Conservation (phyloP, 2,329 filamentous ascomycete genomes). For the Claviceps spartinae region DNA sequence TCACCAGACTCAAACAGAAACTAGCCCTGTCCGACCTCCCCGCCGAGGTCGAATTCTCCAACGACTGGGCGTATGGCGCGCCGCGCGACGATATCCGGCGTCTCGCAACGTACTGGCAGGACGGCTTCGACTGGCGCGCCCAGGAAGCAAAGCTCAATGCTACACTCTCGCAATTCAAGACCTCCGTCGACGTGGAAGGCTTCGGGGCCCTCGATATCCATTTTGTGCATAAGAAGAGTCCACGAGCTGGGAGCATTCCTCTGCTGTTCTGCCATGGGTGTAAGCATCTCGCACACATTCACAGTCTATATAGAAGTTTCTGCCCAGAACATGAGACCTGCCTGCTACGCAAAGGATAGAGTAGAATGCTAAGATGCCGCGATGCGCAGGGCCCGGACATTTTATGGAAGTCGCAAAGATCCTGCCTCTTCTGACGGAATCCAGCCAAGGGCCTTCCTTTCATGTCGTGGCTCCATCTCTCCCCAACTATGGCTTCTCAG, state of each 20-base stretch:
- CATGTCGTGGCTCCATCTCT: slow-evolving; percentile 45
- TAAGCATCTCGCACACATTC: slow-evolving; percentile 1
- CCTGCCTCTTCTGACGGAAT: slow-evolving; percentile 31
- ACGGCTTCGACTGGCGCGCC: slow-evolving; percentile 48
- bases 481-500: slow-evolving; percentile 35
- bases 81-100: slow-evolving; percentile 20
- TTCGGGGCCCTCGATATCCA: slow-evolving; percentile 49
- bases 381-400: slow-evolving; percentile 44
- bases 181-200: slow-evolving; percentile 36
- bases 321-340: no score
- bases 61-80: slow-evolving; percentile 20
- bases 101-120: slow-evolving; percentile 22
- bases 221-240: slow-evolving; percentile 45
- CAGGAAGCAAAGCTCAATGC: slow-evolving; percentile 44
- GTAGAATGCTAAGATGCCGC: background rate
- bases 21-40: slow-evolving; percentile 18
- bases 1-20: slow-evolving; percentile 19
- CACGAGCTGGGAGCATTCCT: slow-evolving; percentile 40
- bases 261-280: slow-evolving; percentile 36
- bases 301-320: no score
- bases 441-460: slow-evolving; percentile 28
- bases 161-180: slow-evolving; percentile 42
- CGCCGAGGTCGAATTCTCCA: slow-evolving; percentile 17
- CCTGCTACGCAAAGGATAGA: background rate
- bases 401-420: slow-evolving; percentile 55